These are phyloP conservation scores for Quercus berberidifolia DNA, from an alignment of 306 rosid species.

Conservation along the genomic window DNA sequence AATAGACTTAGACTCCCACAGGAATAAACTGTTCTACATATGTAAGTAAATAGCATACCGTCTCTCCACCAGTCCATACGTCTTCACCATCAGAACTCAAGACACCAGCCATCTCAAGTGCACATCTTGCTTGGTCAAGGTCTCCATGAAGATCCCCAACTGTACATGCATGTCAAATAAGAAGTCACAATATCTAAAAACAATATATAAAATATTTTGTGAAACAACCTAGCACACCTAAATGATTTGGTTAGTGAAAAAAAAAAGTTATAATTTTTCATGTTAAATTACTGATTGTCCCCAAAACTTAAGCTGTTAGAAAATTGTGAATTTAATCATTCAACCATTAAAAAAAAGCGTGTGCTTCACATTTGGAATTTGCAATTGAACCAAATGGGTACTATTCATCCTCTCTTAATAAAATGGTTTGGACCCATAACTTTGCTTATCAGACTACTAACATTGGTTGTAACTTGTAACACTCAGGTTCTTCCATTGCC, in stretches of 20 bases:
- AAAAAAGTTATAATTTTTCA: background rate
- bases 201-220: background rate
- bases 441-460: too few relatives aligned
- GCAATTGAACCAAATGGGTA: constrained; percentile 1
- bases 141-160: constrained; percentile 99
- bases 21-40: background rate
- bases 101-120: constrained; percentile 91
- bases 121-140: constrained; percentile 71
- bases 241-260: background rate
- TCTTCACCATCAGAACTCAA: constrained; percentile 70
- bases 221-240: background rate
- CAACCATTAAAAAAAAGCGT: background rate
- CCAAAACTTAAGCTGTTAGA: too few relatives aligned
- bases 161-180: constrained; percentile 19
- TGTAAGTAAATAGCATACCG: constrained; percentile 38
- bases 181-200: background rate
- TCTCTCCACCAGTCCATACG: constrained; percentile 87
- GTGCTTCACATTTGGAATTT: background rate
- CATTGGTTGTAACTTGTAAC: too few relatives aligned
- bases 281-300: too few relatives aligned
- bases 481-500: background rate
- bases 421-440: too few relatives aligned
- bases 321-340: too few relatives aligned
- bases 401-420: too few relatives aligned
- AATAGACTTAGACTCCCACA: background rate